Base-by-base conservation (phyloP, 176 grass and related monocot genomes). In the Lolium multiflorum region DNA sequence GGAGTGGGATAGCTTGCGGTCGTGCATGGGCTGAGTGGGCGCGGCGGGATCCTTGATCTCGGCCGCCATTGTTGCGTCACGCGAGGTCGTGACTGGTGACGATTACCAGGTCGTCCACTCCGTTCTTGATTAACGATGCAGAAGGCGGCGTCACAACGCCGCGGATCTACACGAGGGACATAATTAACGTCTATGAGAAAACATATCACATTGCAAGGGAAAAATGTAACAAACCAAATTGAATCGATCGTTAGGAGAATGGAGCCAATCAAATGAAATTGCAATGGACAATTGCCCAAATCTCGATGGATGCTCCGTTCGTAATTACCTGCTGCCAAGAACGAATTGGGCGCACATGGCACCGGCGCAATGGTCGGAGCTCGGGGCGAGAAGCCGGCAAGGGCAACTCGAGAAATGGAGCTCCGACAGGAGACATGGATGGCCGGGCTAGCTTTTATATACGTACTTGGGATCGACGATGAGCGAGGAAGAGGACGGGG, bases 341-440 rank as follows among this genome's bases (percentile, higher is more conserved):
- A 51, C 48, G 14, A 15, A 63, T 25, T 47, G 58, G 46, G n/a
- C 55, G 20, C 77, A 56, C 64, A 88, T 62, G 74, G 80, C 10
- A 22, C 16, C 67, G 35, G 43, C 9, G 18, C 2, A 70, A 21
- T 71, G 84, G 89, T 67, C 73, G 84, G 79, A 90, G 80, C 89
- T 79, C 73, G 55, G 55, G 73, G 22, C 63, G 43, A 71, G 8
- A n/a, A 0, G 54, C 78, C 78, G 43, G 5, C 74, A 9, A 49
- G 60, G 71, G n/a, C 31, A 50, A 21, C 35, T 43, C 20, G 38
- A 86, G 54, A 44, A 86, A 54, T 57, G 57, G 89, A 83, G 74
- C 79, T 90, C 84, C 89, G 84, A 83, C 89, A 38, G 54, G 65
- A 77, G 80, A 70, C 43, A 83, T 31, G 12, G 65, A 3, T 4